These are phyloP conservation scores for Lithohypha guttulata DNA, from an alignment of 2,329 filamentous ascomycete species.

Conservation along the genomic window DNA sequence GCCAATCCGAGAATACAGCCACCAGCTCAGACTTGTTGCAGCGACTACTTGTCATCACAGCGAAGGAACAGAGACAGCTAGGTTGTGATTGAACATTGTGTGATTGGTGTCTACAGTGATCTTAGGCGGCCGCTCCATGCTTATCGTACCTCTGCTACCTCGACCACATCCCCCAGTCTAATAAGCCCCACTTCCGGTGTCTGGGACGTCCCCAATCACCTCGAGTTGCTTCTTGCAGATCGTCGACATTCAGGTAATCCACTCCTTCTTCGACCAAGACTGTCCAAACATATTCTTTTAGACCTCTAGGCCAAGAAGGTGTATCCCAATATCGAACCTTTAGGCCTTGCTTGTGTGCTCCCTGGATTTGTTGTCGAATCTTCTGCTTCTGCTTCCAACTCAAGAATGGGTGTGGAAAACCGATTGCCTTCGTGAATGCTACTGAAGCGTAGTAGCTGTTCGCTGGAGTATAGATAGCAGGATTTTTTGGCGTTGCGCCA, in stretches of 20 bases:
- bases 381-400: constrained; percentile 31
- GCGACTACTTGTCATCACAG: too few species aligned
- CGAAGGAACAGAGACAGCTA: too few species aligned
- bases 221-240: constrained; percentile 37
- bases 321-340: constrained; percentile 49
- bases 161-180: background rate
- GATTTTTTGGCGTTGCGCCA: constrained; percentile 23
- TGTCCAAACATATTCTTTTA: constrained; percentile 45
- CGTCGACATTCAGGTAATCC: constrained; percentile 48
- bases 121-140: too few species aligned
- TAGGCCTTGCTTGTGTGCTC: constrained; percentile 41
- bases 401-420: constrained; percentile 25
- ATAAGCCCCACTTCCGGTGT: constrained; percentile 11
- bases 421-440: constrained; percentile 40
- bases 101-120: too few species aligned
- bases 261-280: constrained; percentile 43
- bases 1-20: too few species aligned
- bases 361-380: constrained; percentile 41
- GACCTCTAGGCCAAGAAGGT: constrained; percentile 44
- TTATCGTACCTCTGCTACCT: too few species aligned
- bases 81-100: too few species aligned
- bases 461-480: constrained; percentile 30
- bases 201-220: constrained; percentile 41
- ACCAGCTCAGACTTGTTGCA: too few species aligned
- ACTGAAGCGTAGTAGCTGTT: constrained; percentile 50